Percentiles rank a stretch among this genome's conserved stretches.
Evolutionary conservation across 768 basidiomycete genomes (phyloP).

Genomic region (Chalciporus pseudorubinellus): DNA sequence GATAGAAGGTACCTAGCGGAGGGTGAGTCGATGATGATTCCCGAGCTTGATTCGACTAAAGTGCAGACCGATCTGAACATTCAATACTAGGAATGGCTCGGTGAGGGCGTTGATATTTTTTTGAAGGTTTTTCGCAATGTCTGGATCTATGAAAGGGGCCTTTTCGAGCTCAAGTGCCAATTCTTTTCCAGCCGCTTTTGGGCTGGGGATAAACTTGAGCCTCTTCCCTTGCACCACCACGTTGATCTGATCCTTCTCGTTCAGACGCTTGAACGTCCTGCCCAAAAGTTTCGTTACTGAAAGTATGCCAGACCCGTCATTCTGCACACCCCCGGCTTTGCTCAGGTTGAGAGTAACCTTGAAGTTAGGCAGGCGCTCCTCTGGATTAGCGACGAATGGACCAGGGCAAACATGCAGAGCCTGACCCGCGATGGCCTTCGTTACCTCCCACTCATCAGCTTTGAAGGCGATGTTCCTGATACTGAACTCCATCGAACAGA

Average conservation of each 20-base stretch:
- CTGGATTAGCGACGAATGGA: constrained; percentile 21
- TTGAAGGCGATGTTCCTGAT: constrained; percentile 34
- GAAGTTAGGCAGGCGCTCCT: constrained; percentile 53
- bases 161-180: constrained; percentile 44
- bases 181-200: constrained; percentile 2
- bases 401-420: constrained; percentile 49
- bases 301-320: constrained; percentile 50
- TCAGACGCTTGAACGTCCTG: constrained; percentile 44
- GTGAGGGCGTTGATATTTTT: constrained; percentile 43
- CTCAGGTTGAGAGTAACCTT: constrained; percentile 50
- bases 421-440: constrained; percentile 45
- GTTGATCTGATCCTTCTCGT: constrained; percentile 35
- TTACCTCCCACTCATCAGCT: constrained; percentile 55
- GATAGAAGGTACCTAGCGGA: constrained; percentile 29
- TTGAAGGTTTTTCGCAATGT: constrained; percentile 49
- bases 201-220: constrained; percentile 29
- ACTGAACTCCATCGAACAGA: constrained; percentile 38
- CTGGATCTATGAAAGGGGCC: constrained; percentile 54
- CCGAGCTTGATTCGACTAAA: background rate
- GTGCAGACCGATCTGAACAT: constrained; percentile 64
- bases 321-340: constrained; percentile 49
- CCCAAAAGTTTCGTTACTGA: constrained; percentile 35
- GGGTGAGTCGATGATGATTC: background rate
- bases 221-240: constrained; percentile 42
- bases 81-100: constrained; percentile 51